Conservation (phyloP, 441 rosid species). For the Metrosideros polymorpha region DNA sequence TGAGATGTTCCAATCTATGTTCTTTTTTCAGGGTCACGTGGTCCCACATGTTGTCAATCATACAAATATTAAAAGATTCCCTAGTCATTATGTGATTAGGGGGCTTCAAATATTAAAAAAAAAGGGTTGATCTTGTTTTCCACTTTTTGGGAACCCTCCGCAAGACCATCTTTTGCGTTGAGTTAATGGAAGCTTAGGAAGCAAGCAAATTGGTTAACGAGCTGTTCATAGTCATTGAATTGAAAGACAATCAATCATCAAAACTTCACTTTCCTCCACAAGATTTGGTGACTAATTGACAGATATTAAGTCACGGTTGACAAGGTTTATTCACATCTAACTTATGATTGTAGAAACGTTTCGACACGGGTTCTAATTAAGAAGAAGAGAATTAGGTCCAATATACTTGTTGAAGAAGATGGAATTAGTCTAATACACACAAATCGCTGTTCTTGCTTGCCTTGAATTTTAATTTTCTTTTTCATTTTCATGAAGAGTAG, state of each 20-base stretch:
- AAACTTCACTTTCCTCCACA: background rate
- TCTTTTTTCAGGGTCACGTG: conserved; percentile 21
- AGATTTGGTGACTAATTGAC: background rate
- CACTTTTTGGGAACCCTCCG: background rate
- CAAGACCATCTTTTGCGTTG: background rate
- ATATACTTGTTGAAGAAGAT: background rate
- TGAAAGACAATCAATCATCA: background rate
- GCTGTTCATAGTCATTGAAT: background rate
- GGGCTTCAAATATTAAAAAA: background rate
- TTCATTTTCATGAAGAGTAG: background rate
- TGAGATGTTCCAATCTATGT: conserved; percentile 26
- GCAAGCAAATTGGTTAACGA: background rate
- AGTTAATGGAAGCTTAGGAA: background rate
- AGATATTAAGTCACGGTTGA: background rate
- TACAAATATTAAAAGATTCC: conserved; percentile 14
- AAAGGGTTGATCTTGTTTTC: background rate
- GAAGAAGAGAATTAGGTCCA: background rate
- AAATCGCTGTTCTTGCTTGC: background rate
- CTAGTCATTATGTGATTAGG: background rate
- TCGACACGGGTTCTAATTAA: background rate
- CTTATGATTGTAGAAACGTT: background rate
- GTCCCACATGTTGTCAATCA: conserved; percentile 37
- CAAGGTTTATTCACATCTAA: background rate
- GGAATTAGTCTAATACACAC: background rate
- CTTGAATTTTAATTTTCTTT: background rate